These are phyloP conservation scores for Metschnikowia chrysomelidarum DNA, from an alignment of 805 yeast species.

Conservation along the genomic window DNA sequence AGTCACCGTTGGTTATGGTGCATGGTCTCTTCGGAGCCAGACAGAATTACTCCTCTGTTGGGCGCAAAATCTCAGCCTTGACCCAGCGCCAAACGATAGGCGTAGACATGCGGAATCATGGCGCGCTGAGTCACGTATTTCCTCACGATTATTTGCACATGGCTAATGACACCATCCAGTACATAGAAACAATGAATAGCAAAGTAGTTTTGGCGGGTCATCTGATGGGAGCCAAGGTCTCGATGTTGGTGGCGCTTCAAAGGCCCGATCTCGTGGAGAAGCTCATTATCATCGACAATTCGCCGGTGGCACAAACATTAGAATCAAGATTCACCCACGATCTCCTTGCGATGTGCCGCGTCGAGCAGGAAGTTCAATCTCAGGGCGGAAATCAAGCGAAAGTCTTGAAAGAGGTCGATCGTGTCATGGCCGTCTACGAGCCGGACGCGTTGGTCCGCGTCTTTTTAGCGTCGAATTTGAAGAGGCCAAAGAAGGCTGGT, in stretches of 20 bases:
- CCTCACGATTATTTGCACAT: slow-evolving; percentile 46
- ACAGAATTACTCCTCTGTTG: slow-evolving; percentile 41
- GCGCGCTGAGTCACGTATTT: slow-evolving; percentile 41
- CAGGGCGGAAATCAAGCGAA: slow-evolving; percentile 16
- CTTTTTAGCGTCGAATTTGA: slow-evolving; percentile 40
- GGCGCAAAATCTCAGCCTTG: slow-evolving; percentile 29
- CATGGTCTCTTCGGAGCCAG: slow-evolving; percentile 58
- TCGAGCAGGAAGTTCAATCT: slow-evolving; percentile 22
- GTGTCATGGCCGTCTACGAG: slow-evolving; percentile 25
- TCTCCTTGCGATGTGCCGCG: slow-evolving; percentile 39
- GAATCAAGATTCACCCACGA: slow-evolving; percentile 34
- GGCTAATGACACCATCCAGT: slow-evolving; percentile 42
- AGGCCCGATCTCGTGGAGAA: slow-evolving; percentile 39
- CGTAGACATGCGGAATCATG: slow-evolving; percentile 58
- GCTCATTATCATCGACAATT: slow-evolving; percentile 49
- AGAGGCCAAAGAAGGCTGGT: slow-evolving; percentile 13
- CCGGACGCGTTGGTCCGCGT: slow-evolving; percentile 27
- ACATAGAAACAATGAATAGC: slow-evolving; percentile 25
- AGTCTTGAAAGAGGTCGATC: slow-evolving; percentile 19
- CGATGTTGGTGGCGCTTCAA: slow-evolving; percentile 44
- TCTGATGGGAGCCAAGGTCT: slow-evolving; percentile 62
- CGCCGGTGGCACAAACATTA: slow-evolving; percentile 40
- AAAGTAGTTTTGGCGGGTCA: slow-evolving; percentile 43
- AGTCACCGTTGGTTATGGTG: slow-evolving; percentile 42
- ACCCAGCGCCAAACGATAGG: slow-evolving; percentile 38